A percentile compares a stretch with the other conserved stretches of the same genome.
Conservation (phyloP, 176 grass and related monocot species). For the Thinopyrum elongatum region DNA sequence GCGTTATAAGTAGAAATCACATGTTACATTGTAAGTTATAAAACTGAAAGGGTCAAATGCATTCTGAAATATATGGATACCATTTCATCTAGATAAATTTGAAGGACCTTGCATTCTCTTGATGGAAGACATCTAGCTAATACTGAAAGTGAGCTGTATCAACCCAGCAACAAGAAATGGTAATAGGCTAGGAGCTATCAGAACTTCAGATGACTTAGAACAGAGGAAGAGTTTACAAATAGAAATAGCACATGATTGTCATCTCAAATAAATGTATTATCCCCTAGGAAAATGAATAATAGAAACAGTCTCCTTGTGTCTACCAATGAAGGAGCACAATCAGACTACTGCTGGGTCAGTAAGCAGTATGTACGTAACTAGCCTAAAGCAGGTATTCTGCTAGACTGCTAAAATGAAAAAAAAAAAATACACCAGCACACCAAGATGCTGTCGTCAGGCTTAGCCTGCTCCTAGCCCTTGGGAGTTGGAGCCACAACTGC, state of each 20-base stretch:
- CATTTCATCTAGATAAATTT: conserved; percentile 14
- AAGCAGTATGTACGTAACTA: not conserved
- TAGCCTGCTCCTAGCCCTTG: not conserved
- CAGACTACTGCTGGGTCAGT: not conserved
- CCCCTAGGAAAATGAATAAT: not conserved
- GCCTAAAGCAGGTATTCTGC: not conserved
- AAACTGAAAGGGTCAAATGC: not conserved
- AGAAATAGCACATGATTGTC: not conserved
- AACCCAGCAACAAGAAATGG: not conserved
- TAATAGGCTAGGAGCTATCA: not conserved
- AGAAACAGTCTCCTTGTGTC: not conserved
- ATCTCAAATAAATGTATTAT: conserved; percentile 2
- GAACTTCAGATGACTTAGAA: not conserved
- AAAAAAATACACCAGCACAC: not conserved
- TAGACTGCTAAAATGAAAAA: not conserved
- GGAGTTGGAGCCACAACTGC: not conserved
- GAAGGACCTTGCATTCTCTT: conserved; percentile 3
- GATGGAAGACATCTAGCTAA: not conserved
- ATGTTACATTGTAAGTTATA: not conserved
- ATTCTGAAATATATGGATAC: not conserved
- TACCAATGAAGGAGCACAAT: not conserved
- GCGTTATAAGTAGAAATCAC: conserved; percentile 22
- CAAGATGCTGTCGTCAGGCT: not conserved
- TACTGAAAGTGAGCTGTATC: not conserved
- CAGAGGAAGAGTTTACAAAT: not conserved